These are phyloP conservation scores for Stachybotrys echinatus DNA, from an alignment of 2,329 filamentous ascomycete genomes.

Conservation along the genomic window DNA sequence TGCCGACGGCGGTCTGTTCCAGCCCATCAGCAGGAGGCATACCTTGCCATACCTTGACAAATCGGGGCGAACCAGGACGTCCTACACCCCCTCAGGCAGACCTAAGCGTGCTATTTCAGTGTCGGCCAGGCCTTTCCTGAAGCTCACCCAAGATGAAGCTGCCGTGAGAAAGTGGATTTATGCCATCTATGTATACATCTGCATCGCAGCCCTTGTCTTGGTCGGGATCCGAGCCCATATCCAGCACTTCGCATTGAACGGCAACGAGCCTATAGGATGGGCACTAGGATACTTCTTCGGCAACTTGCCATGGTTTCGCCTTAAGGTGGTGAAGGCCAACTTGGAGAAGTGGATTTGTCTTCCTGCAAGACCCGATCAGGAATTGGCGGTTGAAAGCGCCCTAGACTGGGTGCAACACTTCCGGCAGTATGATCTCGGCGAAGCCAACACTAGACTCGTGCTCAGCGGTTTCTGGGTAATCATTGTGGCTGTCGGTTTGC, in stretches of 20 bases:
- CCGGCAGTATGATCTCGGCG: slow-evolving; percentile 61
- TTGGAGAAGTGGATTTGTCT: slow-evolving; percentile 73
- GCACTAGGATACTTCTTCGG: slow-evolving; percentile 85
- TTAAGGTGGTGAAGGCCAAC: slow-evolving; percentile 62
- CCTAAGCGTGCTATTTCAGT: slow-evolving; percentile 60
- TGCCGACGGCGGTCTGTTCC: slow-evolving; percentile 10
- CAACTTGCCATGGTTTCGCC: slow-evolving; percentile 66
- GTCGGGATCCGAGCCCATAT: slow-evolving; percentile 69
- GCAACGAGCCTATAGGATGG: slow-evolving; percentile 85
- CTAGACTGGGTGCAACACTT: slow-evolving; percentile 60
- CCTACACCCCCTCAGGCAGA: slow-evolving; percentile 57
- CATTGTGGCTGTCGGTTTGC: slow-evolving; percentile 66
- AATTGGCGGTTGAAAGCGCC: slow-evolving; percentile 32
- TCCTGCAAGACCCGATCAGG: slow-evolving; percentile 38
- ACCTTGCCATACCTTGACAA: slow-evolving; percentile 43
- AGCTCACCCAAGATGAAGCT: slow-evolving; percentile 75
- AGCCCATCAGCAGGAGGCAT: slow-evolving; percentile 34
- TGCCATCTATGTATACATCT: slow-evolving; percentile 69
- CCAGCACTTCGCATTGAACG: slow-evolving; percentile 57
- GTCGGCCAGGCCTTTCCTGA: slow-evolving; percentile 67
- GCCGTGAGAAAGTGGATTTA: slow-evolving; percentile 76
- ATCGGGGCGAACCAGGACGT: slow-evolving; percentile 31
- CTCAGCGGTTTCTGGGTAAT: slow-evolving; percentile 68
- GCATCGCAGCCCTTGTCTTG: slow-evolving; percentile 62
- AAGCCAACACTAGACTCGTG: slow-evolving; percentile 75